Conservation (phyloP, 495 filamentous ascomycete species). For the Neurospora tetraspora region DNA sequence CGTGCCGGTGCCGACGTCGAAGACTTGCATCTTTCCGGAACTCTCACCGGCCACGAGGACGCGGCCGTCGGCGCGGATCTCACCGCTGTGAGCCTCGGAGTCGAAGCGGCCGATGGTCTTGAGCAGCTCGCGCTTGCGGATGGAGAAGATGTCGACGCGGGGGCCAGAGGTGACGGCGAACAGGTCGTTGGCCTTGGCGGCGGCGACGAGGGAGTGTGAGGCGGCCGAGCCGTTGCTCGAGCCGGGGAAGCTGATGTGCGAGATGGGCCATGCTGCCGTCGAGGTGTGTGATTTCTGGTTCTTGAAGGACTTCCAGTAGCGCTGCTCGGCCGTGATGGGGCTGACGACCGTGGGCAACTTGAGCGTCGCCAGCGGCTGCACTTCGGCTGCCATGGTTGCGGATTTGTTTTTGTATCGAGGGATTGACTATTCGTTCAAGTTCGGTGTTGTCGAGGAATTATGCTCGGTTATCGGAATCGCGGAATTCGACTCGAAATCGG, state of each 20-base stretch:
- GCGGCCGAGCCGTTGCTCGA: slow-evolving; percentile 31
- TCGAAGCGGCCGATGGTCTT: slow-evolving; percentile 91
- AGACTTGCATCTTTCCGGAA: slow-evolving; percentile 83
- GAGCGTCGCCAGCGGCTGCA: slow-evolving; percentile 69
- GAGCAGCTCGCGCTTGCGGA: slow-evolving; percentile 75
- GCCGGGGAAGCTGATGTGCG: slow-evolving; percentile 72
- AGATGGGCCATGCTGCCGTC: slow-evolving; percentile 73
- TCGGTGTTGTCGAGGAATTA: neutral
- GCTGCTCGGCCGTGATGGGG: slow-evolving; percentile 75
- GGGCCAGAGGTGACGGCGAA: slow-evolving; percentile 90
- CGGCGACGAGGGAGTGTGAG: slow-evolving; percentile 33
- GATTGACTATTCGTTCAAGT: neutral
- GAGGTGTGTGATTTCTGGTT: slow-evolving; percentile 80
- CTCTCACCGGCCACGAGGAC: slow-evolving; percentile 87
- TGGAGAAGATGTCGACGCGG: slow-evolving; percentile 84
- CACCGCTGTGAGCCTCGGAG: slow-evolving; percentile 75
- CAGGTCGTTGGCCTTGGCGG: slow-evolving; percentile 49
- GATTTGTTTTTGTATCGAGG: too few species aligned
- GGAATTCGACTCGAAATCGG: neutral
- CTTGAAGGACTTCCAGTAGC: slow-evolving; percentile 86
- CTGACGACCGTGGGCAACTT: slow-evolving; percentile 70
- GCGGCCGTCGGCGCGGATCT: slow-evolving; percentile 79
- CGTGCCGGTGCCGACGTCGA: slow-evolving; percentile 56
- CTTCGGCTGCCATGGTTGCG: slow-evolving; percentile 71
- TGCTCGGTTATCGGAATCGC: neutral